Base-by-base conservation (phyloP, 805 yeast species). In the Candida corydali region DNA sequence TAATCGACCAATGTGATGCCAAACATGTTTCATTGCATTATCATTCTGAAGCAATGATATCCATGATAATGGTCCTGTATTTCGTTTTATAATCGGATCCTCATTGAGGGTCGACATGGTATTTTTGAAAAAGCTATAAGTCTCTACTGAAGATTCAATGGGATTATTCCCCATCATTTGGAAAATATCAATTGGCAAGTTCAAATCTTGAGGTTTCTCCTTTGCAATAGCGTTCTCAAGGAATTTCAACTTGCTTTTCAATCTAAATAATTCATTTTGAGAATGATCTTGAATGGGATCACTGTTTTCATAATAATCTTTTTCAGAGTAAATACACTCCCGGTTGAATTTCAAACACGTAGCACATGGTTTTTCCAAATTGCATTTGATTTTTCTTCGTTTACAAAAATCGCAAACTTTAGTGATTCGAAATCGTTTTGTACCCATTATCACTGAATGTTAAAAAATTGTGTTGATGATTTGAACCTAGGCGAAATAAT, bases 381-480 rank as follows among this genome's bases (percentile, higher is more conserved):
- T 65, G 47, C 70, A 64, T 32, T 53, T 59, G 27, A 63, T 62
- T 41, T 64, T 64, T 19, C 69, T 42, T 29, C 46, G 44, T 40
- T 57, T 56, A 46, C 70, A 64, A 34, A 55, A 59, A 26, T 47
- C 50, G 44, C 70, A 64, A 4, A 59, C 73, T 3, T 69, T 52
- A 3, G 57, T 52, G 40, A 62, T 52, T n/a, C 73, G 51, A 31
- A 63, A 66, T 15, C 65, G 39, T 42, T 40, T 43, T 25, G 24
- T 16, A 20, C 32, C 32, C 32, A 29, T 29, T 27, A n/a, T n/a
- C n/a, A n/a, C n/a, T n/a, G n/a, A n/a, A n/a, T n/a, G n/a, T n/a
- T n/a, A n/a, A n/a, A n/a, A n/a, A n/a, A n/a, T n/a, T n/a, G n/a
- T n/a, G n/a, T n/a, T n/a, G n/a, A n/a, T n/a, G n/a, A n/a, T n/a